These are phyloP conservation scores for Ormosia emarginata DNA, from an alignment of 306 rosid genomes.

Conservation along the genomic window DNA sequence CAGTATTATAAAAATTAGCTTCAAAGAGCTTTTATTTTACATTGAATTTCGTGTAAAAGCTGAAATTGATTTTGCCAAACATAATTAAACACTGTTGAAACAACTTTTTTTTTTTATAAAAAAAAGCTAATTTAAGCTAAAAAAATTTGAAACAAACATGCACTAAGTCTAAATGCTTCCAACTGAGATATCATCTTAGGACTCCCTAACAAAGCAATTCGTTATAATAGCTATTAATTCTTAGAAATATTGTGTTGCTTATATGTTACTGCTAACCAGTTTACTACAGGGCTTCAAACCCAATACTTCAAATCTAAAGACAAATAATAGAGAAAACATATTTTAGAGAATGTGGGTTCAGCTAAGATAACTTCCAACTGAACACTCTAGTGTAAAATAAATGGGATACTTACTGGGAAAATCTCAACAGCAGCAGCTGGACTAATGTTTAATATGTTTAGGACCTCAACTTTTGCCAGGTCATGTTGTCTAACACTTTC, in stretches of 20 bases:
- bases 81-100: too few relatives aligned
- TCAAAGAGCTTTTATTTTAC: too few relatives aligned
- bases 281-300: neutral
- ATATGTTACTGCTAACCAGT: neutral
- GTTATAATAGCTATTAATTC: neutral
- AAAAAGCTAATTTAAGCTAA: too few relatives aligned
- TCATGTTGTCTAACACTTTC: constrained; percentile 41
- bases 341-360: neutral
- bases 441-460: constrained; percentile 65
- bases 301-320: neutral
- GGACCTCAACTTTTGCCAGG: constrained; percentile 70
- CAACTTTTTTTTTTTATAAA: too few relatives aligned
- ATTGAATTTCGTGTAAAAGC: too few relatives aligned
- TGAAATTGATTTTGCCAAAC: too few relatives aligned
- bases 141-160: too few relatives aligned
- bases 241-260: neutral
- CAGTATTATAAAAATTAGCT: too few relatives aligned
- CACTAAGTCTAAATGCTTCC: neutral
- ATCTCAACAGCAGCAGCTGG: constrained; percentile 51
- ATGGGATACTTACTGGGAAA: constrained; percentile 37
- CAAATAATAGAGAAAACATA: neutral
- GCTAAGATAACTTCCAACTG: neutral
- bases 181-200: neutral
- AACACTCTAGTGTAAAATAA: neutral
- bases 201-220: neutral